These are phyloP conservation scores for Sphaerulina vaccinii DNA, from an alignment of 2,329 filamentous ascomycete species.

Conservation along the genomic window DNA sequence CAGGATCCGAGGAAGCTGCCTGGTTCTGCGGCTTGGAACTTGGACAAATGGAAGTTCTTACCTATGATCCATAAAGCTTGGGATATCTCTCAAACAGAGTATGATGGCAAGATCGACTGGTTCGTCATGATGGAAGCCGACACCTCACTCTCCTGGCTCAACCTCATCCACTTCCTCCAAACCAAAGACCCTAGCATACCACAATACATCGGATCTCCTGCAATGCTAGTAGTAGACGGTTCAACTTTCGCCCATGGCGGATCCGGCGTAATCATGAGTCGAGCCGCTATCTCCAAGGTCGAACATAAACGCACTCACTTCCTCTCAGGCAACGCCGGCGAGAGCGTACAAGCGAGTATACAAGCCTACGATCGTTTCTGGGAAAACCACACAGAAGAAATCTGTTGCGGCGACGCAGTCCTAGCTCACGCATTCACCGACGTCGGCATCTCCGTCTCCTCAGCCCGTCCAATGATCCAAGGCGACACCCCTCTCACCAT, in stretches of 20 bases:
- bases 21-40: slow-evolving; percentile 47
- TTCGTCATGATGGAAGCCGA: slow-evolving; percentile 56
- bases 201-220: slow-evolving; percentile 53
- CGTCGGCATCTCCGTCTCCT: slow-evolving; percentile 24
- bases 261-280: slow-evolving; percentile 30
- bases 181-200: slow-evolving; percentile 44
- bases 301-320: slow-evolving; percentile 6
- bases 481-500: slow-evolving; percentile 23
- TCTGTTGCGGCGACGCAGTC: slow-evolving; percentile 31
- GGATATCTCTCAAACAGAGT: slow-evolving; percentile 40
- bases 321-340: background rate
- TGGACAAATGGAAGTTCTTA: slow-evolving; percentile 60
- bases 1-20: slow-evolving; percentile 33
- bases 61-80: slow-evolving; percentile 56
- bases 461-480: slow-evolving; percentile 26
- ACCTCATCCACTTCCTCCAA: slow-evolving; percentile 47
- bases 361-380: slow-evolving; percentile 24
- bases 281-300: slow-evolving; percentile 21
- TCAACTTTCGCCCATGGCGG: slow-evolving; percentile 29
- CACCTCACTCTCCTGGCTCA: slow-evolving; percentile 47
- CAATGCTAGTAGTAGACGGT: slow-evolving; percentile 40
- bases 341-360: background rate
- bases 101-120: slow-evolving; percentile 42
- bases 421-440: slow-evolving; percentile 30
- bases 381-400: slow-evolving; percentile 24